Evolutionary conservation across 225 moss, liverwort and hornwort species (phyloP), one percentile per base, ranked within the genome.

Genomic region (Sphagnum contortum): DNA sequence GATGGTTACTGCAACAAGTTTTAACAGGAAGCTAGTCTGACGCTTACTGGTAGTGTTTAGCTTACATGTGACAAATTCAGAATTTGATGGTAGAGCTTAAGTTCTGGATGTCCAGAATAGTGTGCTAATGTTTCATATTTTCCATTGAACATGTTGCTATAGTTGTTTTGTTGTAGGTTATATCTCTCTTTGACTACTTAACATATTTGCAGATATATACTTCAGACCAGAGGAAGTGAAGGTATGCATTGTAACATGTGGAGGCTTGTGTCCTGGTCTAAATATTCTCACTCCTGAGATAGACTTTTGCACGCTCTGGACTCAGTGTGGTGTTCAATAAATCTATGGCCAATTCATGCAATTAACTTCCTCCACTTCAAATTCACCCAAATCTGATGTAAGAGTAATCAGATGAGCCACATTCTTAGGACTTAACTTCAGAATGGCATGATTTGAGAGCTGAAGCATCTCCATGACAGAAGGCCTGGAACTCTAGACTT

Each of bases 261-360:
- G 91, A 50, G 91, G 91, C 51, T 71, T 88, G 46, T 91, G 91
- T 67, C 91, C 91, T 4, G 88, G 91, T 44, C 88, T 91, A 57
- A 91, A 91, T 66, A 91, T 86, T 8, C 83, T 91, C 10, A 78
- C 86, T 53, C 83, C 88, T 49, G 88, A 91, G 79, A 79, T 91
- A 55, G 91, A 1, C 29, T 29, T 91, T 55, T 86, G 77, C 59
- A 65, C 78, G 8, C 79, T 91, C 47, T 88, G 86, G 85, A 58
- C 61, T 47, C 83, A 88, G 55, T 91, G 88, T 5, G 74, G 75
- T 2, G 91, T 91, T 77, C 80, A 80, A 44, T 75, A 75, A 0
- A 86, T 91, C n/a, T 67, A 76, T 64, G 88, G 88, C 29, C n/a
- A n/a, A 83, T 91, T 60, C 78, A 78, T 48, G 84, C 80, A 76